Conservation (phyloP, 768 basidiomycete species). For the Cantharellus anzutake region DNA sequence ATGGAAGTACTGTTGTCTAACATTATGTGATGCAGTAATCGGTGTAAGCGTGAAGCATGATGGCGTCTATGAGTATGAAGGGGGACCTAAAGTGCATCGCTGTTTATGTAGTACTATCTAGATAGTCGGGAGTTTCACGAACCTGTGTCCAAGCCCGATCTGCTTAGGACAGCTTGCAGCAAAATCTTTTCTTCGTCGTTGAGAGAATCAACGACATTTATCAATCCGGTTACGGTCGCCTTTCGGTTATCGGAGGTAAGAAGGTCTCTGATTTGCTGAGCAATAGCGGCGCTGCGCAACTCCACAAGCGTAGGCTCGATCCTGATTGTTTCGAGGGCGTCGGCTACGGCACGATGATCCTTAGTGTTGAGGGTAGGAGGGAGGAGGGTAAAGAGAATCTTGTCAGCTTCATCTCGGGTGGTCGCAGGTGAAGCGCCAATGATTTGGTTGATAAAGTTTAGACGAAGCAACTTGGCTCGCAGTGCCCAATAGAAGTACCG, state of each 20-base stretch:
- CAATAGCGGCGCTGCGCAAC: conserved; percentile 49
- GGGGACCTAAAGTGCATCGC: no score
- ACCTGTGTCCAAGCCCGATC: not conserved
- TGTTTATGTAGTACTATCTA: no score
- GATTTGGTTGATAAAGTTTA: conserved; percentile 41
- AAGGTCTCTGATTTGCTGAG: conserved; percentile 43
- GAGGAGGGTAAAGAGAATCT: conserved; percentile 43
- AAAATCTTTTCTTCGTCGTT: conserved; percentile 50
- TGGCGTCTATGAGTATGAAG: no score
- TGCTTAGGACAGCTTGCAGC: conserved; percentile 36
- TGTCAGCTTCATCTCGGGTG: conserved; percentile 43
- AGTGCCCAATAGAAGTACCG: conserved; percentile 89
- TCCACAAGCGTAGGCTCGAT: conserved; percentile 40
- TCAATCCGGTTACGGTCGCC: conserved; percentile 52
- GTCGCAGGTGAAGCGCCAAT: conserved; percentile 55
- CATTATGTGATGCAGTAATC: no score
- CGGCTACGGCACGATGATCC: conserved; percentile 38
- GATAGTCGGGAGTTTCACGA: no score
- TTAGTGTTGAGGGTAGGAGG: conserved; percentile 28
- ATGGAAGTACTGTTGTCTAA: no score
- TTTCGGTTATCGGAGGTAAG: conserved; percentile 52
- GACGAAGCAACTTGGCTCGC: conserved; percentile 60
- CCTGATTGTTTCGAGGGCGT: conserved; percentile 53
- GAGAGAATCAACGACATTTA: conserved; percentile 52
- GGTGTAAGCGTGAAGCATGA: no score